Base-by-base conservation (phyloP, 2,329 filamentous ascomycete genomes). In the Penicillium griseofulvum region DNA sequence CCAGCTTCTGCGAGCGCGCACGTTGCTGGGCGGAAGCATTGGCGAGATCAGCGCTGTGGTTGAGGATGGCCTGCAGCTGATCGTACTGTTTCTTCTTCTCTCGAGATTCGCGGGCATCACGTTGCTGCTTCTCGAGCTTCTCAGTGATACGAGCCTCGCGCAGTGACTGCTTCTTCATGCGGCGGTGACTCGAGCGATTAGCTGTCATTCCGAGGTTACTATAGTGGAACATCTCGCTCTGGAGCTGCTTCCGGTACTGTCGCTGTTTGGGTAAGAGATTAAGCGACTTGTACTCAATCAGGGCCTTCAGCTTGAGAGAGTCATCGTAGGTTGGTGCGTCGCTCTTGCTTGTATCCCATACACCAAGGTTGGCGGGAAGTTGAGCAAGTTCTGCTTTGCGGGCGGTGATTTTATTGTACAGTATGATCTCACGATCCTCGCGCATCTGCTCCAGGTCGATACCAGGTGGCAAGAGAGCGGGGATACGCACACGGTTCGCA, bases 111-210 rank as follows among this genome's bases (percentile, higher is more conserved):
- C 94, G 89, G 39, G 92, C 93, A 73, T 97, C 93, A 54, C 94
- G 90, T 73, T 99, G 94, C 74, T 99, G 92, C 78, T 97, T 97
- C 83, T 99, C 94, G 2, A 99, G 85, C 76, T 97, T 99, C 83
- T 99, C 94, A 0, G 94, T 99, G 63, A 99, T 95, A 54, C 93
- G 88, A 54, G 94, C 94, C 76, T 99, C 94, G 34, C 93, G 88
- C 47, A 97, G 83, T 47, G 89, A 96, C 74, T 97, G 93, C 79
- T 97, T 97, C 87, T 99, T 99, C 80, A 94, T 89, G 48, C 94
- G 87, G 34, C 94, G 89, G 73, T 97, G 97, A 68, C 87, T 84
- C 50, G 89, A 87, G 48, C 94, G 87, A 71, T 99, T 99, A 0
- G 92, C 93, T 1, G 93, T 97, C 90, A 97, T 97, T 42, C 92